Evolutionary conservation across 176 grass and related monocot species (phyloP).

Genomic region (Triticum monococcum): DNA sequence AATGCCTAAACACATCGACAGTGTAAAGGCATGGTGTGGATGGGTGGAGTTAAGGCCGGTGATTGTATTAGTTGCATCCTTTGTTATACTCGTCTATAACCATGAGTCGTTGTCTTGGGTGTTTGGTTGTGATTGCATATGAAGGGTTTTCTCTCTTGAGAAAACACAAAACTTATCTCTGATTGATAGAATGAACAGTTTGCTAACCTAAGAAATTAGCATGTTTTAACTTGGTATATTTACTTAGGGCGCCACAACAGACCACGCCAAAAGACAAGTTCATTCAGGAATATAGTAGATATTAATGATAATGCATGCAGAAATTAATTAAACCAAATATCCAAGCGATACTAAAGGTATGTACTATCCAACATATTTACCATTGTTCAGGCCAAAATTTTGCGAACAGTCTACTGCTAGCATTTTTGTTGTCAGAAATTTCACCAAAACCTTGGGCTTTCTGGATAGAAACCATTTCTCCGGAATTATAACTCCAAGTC

Average conservation of each 20-base stretch:
- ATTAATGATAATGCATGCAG: background rate
- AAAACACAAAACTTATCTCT: background rate
- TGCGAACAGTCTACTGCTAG: background rate
- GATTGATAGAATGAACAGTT: background rate
- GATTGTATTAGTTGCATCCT: background rate
- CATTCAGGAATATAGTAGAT: conserved; percentile 3
- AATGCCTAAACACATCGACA: background rate
- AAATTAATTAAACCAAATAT: background rate
- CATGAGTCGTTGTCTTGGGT: background rate
- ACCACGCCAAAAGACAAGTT: conserved; percentile 21
- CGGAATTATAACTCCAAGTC: background rate
- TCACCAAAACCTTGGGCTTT: background rate
- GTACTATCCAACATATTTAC: background rate
- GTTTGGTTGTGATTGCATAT: background rate
- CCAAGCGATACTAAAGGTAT: background rate
- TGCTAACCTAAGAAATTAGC: background rate
- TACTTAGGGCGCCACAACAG: background rate
- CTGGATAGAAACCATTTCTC: background rate
- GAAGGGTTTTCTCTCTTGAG: background rate
- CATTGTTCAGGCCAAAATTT: background rate
- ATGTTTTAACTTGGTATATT: background rate
- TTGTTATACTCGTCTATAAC: background rate
- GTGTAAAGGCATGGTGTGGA: background rate
- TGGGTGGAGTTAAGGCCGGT: background rate
- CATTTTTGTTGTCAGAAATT: background rate